phyloP scores from a whole-genome alignment of 1,284 basidiomycete genomes.

The Chalciporus sp. region DNA sequence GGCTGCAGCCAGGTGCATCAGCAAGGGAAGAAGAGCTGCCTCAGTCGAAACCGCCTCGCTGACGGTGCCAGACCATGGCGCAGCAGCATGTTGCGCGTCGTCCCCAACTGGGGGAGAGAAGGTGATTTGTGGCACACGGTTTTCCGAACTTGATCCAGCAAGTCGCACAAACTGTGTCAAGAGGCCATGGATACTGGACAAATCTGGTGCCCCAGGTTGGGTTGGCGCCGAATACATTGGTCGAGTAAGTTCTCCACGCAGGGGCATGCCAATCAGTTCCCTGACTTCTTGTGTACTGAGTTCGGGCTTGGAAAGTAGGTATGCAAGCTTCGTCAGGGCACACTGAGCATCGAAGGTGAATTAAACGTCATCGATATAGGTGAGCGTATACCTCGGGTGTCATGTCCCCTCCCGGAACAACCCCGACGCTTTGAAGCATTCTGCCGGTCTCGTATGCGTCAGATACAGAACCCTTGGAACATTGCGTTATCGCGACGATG shows the following conservation, averaged over 20 bases:
- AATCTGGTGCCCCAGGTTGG: constrained; percentile 49
- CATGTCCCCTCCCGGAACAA: constrained; percentile 87
- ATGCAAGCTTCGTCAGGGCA: constrained; percentile 86
- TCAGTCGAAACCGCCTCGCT: constrained; percentile 71
- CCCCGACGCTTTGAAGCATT: constrained; percentile 70
- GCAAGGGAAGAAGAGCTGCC: constrained; percentile 68
- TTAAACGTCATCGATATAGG: constrained; percentile 4
- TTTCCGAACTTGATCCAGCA: constrained; percentile 42
- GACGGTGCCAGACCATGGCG: constrained; percentile 77
- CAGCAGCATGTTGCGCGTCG: constrained; percentile 53
- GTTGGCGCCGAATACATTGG: constrained; percentile 42
- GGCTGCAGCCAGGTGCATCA: constrained; percentile 77
- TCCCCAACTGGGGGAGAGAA: constrained; percentile 43
- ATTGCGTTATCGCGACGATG: constrained; percentile 91
- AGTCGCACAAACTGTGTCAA: constrained; percentile 69
- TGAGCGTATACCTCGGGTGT: constrained; percentile 76
- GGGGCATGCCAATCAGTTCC: constrained; percentile 73
- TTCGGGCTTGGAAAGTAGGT: constrained; percentile 85
- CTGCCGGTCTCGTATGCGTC: constrained; percentile 83
- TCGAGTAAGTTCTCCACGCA: constrained; percentile 86
- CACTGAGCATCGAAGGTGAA: constrained; percentile 50
- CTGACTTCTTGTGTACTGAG: constrained; percentile 71
- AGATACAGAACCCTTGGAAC: constrained; percentile 80
- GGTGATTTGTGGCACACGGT: constrained; percentile 45
- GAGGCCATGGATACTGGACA: constrained; percentile 63